Evolutionary conservation across 345 rosid species (phyloP).

Genomic region (Acer negundo): DNA sequence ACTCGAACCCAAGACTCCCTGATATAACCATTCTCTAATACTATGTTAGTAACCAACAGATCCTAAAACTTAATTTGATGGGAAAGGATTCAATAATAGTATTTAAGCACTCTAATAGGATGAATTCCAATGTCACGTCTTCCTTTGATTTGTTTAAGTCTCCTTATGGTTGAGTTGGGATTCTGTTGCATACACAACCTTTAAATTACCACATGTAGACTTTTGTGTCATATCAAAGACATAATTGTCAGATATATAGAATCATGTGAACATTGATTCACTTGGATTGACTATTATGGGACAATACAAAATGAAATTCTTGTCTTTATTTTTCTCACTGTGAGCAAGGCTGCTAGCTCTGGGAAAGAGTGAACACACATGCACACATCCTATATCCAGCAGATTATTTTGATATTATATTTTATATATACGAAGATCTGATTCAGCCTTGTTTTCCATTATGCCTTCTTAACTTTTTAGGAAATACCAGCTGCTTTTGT

Average conservation of each 20-base stretch:
- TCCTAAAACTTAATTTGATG: too few species aligned
- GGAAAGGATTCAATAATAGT: too few species aligned
- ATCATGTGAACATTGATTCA: neutral
- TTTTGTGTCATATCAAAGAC: neutral
- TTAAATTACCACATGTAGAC: neutral
- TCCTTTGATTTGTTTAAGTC: neutral
- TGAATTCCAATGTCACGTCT: neutral
- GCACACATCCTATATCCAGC: neutral
- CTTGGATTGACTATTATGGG: neutral
- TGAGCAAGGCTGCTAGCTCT: slow-evolving; percentile 3
- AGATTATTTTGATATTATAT: slow-evolving; percentile 2
- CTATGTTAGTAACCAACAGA: too few species aligned
- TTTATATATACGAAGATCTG: slow-evolving; percentile 6
- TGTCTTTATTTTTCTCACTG: neutral
- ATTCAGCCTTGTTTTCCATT: slow-evolving; percentile 14
- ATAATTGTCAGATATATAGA: neutral
- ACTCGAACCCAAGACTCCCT: too few species aligned
- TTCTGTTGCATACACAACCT: too few species aligned
- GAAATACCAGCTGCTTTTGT: slow-evolving; percentile 92
- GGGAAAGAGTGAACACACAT: neutral
- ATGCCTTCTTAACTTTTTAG: slow-evolving; percentile 40
- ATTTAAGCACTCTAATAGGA: too few species aligned
- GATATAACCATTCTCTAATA: too few species aligned
- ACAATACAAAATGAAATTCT: neutral
- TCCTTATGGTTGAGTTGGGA: too few species aligned